Evolutionary conservation across 164 flowering plant genomes (phyloP).

Genomic region (Nymphaea thermarum): DNA sequence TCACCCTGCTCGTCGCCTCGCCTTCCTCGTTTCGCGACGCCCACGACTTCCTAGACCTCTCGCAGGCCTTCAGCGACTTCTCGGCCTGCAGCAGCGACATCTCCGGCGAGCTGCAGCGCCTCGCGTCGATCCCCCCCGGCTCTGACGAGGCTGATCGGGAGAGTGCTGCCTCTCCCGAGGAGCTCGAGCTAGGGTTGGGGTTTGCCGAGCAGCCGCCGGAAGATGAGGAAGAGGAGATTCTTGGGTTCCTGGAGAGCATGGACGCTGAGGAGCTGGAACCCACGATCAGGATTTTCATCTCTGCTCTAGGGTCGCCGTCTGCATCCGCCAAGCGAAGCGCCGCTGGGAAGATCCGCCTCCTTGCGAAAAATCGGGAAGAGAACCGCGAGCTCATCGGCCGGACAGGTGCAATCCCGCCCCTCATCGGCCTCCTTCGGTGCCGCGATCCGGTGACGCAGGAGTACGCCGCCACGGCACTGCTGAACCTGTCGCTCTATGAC

Average conservation of each 20-base stretch:
- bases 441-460: conserved; percentile 85
- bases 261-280: conserved; percentile 75
- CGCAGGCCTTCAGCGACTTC: conserved; percentile 70
- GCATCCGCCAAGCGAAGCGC: conserved; percentile 55
- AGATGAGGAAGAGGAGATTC: conserved; percentile 45
- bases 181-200: conserved; percentile 38
- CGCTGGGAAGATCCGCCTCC: conserved; percentile 65
- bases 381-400: conserved; percentile 80
- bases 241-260: conserved; percentile 63
- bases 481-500: conserved; percentile 75
- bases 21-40: conserved; percentile 6
- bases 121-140: conserved; percentile 47
- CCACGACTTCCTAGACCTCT: conserved; percentile 44
- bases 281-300: conserved; percentile 62
- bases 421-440: conserved; percentile 60
- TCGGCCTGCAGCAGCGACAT: conserved; percentile 85
- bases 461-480: conserved; percentile 80
- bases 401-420: conserved; percentile 72
- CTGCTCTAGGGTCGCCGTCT: conserved; percentile 49
- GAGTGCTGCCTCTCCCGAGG: background rate
- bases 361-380: conserved; percentile 84
- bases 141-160: background rate
- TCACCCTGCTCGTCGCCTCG: conserved; percentile 12
- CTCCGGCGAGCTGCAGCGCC: conserved; percentile 80
- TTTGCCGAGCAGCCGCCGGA: conserved; percentile 14